phyloP scores from a whole-genome alignment of 352 stramenopile genomes.

The Pythium periplocum region DNA sequence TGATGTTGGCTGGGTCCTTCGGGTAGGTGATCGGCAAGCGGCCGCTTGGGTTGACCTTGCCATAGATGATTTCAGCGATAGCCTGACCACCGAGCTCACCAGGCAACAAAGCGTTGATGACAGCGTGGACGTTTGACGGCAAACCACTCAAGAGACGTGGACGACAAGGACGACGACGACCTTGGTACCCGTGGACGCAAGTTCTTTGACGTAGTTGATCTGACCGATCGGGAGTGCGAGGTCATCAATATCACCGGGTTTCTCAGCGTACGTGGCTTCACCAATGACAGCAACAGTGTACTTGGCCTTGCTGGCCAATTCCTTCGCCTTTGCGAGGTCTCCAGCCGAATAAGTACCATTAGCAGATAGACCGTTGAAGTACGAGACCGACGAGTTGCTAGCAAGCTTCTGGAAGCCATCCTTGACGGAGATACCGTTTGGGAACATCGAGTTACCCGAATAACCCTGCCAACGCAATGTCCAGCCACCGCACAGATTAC shows the following conservation, averaged over 20 bases:
- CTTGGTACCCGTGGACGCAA: constrained; percentile 57
- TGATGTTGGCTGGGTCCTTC: constrained; percentile 21
- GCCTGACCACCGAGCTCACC: constrained; percentile 73
- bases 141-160: constrained; percentile 66
- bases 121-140: constrained; percentile 43
- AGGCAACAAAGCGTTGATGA: constrained; percentile 81
- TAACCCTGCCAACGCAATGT: constrained; percentile 82
- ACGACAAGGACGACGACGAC: constrained; percentile 79
- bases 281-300: constrained; percentile 76
- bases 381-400: constrained; percentile 20
- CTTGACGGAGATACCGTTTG: constrained; percentile 57
- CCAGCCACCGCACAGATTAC: constrained; percentile 69
- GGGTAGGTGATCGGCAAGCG: constrained; percentile 77
- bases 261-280: constrained; percentile 74
- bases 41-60: constrained; percentile 69
- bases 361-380: constrained; percentile 48
- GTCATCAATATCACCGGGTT: constrained; percentile 79
- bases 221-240: constrained; percentile 59
- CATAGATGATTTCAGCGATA: constrained; percentile 75
- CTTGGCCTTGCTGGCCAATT: constrained; percentile 9
- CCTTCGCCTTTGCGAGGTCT: constrained; percentile 51
- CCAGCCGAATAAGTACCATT: constrained; percentile 43
- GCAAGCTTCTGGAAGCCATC: constrained; percentile 37
- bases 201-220: constrained; percentile 55
- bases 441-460: constrained; percentile 53